Conservation (phyloP, 768 basidiomycete genomes). For the Tricholoma flavovirens region DNA sequence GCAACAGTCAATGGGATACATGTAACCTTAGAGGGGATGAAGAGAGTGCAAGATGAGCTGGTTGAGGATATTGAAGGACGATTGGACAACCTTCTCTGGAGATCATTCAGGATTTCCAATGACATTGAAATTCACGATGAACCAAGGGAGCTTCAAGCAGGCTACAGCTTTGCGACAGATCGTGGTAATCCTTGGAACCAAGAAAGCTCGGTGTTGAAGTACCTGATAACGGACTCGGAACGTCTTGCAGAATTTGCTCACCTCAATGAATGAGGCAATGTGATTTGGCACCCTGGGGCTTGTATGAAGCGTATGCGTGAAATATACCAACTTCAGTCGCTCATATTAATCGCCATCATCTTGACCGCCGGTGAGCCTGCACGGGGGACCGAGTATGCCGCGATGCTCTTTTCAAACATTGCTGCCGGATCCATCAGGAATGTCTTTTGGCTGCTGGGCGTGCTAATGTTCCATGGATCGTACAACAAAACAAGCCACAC, state of each 20-base stretch:
- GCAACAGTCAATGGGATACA: not conserved
- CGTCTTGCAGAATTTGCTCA: not conserved
- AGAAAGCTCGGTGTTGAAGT: not conserved
- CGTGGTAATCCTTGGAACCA: not conserved
- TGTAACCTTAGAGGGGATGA: not conserved
- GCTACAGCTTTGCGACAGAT: conserved; percentile 1
- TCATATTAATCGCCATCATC: not conserved
- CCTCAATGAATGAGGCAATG: not conserved
- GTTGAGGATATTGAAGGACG: not conserved
- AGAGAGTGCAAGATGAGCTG: not conserved
- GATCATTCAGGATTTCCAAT: not conserved
- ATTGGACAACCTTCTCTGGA: not conserved
- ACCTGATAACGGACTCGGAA: not conserved
- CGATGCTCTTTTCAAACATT: conserved; percentile 4
- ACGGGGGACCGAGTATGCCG: conserved; percentile 9
- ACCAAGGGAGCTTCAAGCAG: not conserved
- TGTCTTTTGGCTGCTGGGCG: conserved; percentile 1
- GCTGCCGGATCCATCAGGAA: conserved; percentile 13
- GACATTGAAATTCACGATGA: conserved; percentile 1
- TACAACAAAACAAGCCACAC: not conserved
- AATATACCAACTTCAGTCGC: not conserved
- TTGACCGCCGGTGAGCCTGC: conserved; percentile 10
- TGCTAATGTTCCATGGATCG: not conserved
- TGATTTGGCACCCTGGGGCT: conserved; percentile 6
- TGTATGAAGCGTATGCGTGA: conserved; percentile 5